A percentile compares a stretch with the other conserved stretches of the same genome.
phyloP scores from a whole-genome alignment of 345 rosid species.

The Citrus mangshanensis region DNA sequence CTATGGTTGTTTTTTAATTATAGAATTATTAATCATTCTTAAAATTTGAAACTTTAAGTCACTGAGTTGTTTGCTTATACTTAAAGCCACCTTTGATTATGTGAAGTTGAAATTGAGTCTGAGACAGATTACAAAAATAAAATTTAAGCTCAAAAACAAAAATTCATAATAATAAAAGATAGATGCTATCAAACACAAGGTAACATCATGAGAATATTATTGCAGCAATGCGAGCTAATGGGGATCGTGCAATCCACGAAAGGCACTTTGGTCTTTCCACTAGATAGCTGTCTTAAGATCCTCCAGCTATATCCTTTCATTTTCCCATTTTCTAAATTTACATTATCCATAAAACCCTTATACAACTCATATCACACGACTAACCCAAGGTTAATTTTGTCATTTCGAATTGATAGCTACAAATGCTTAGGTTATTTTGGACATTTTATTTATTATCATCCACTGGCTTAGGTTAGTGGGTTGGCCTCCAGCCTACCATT shows the following conservation, averaged over 20 bases:
- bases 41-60: too few relatives aligned
- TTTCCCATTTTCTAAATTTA: not conserved
- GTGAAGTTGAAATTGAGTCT: too few relatives aligned
- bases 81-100: too few relatives aligned
- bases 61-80: too few relatives aligned
- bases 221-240: not conserved
- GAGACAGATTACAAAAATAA: too few relatives aligned
- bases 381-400: not conserved
- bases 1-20: too few relatives aligned
- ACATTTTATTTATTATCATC: not conserved
- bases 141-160: too few relatives aligned
- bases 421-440: not conserved
- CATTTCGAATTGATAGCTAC: not conserved
- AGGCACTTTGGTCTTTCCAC: slow-evolving; percentile 20
- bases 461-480: slow-evolving; percentile 7
- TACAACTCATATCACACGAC: not conserved
- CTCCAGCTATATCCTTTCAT: slow-evolving; percentile 1
- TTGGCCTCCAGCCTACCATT: slow-evolving; percentile 9
- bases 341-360: not conserved
- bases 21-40: too few relatives aligned
- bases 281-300: not conserved
- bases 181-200: not conserved
- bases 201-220: not conserved
- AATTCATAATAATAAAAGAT: not conserved
- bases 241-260: slow-evolving; percentile 14